phyloP scores from a whole-genome alignment of 2,329 filamentous ascomycete species.

The Colletotrichum simmondsii region DNA sequence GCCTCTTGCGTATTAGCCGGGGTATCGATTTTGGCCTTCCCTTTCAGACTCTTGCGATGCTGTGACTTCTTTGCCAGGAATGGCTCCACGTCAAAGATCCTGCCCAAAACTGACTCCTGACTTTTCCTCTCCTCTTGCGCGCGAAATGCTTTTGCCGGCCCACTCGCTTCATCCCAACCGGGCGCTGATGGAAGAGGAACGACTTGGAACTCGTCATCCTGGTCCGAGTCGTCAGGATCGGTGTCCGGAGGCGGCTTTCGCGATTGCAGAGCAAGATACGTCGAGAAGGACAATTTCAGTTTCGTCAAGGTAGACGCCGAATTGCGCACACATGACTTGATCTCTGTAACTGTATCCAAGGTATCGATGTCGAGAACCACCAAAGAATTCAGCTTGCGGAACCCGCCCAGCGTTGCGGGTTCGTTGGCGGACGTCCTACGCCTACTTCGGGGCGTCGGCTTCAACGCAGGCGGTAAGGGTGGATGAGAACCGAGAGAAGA shows the following conservation, averaged over 20 bases:
- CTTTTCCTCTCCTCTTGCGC: conserved; percentile 64
- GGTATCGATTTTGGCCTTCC: conserved; percentile 29
- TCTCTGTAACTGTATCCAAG: conserved; percentile 65
- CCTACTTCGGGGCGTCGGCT: conserved; percentile 48
- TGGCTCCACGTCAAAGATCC: conserved; percentile 63
- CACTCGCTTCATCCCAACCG: conserved; percentile 41
- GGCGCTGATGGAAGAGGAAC: conserved; percentile 43
- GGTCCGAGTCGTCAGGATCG: conserved; percentile 61
- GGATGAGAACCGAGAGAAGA: conserved; percentile 40
- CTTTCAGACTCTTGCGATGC: conserved; percentile 34
- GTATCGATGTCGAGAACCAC: conserved; percentile 70
- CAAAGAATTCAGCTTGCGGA: conserved; percentile 64
- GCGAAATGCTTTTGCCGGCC: conserved; percentile 56
- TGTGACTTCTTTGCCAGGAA: conserved; percentile 48
- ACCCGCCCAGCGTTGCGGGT: conserved; percentile 66
- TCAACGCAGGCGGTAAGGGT: conserved; percentile 47
- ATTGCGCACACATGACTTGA: conserved; percentile 65
- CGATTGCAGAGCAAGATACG: conserved; percentile 58
- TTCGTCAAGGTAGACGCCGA: conserved; percentile 65
- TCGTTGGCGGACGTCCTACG: conserved; percentile 49
- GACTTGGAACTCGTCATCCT: conserved; percentile 65
- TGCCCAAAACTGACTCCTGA: conserved; percentile 64
- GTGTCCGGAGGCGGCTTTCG: conserved; percentile 49
- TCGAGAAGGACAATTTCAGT: conserved; percentile 69
- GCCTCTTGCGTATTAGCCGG: not conserved